These are phyloP conservation scores for Colletotrichum gloeosporioides DNA, from an alignment of 2,329 filamentous ascomycete species.

Conservation along the genomic window DNA sequence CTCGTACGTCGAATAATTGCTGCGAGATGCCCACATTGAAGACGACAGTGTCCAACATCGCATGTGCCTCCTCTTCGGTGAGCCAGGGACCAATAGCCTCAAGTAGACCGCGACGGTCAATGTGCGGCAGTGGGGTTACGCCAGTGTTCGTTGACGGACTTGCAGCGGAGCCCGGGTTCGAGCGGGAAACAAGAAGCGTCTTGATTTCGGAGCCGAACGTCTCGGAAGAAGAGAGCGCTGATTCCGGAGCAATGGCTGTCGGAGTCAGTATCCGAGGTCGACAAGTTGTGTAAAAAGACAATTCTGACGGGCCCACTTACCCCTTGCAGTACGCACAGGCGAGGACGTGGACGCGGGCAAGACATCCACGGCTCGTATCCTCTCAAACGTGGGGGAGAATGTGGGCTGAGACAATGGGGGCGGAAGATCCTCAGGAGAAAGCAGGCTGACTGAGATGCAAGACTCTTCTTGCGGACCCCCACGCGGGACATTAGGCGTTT, in stretches of 20 bases:
- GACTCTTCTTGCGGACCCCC: background rate
- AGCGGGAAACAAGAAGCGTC: background rate
- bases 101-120: background rate
- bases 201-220: slow-evolving; percentile 7
- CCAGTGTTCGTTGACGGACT: background rate
- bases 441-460: background rate
- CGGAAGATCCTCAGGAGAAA: background rate
- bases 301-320: background rate
- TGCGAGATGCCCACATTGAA: slow-evolving; percentile 17
- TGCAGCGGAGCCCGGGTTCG: background rate
- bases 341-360: background rate
- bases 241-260: slow-evolving; percentile 3
- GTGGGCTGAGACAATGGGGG: background rate
- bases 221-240: background rate
- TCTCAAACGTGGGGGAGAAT: background rate
- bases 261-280: background rate
- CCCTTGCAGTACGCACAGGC: background rate
- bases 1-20: slow-evolving; percentile 14
- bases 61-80: slow-evolving; percentile 3
- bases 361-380: background rate
- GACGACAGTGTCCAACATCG: background rate
- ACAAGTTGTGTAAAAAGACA: accelerated
- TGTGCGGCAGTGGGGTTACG: background rate
- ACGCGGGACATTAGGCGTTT: background rate
- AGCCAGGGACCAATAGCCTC: slow-evolving; percentile 1